phyloP scores from a whole-genome alignment of 164 flowering plant species.

The Liquidambar formosana region DNA sequence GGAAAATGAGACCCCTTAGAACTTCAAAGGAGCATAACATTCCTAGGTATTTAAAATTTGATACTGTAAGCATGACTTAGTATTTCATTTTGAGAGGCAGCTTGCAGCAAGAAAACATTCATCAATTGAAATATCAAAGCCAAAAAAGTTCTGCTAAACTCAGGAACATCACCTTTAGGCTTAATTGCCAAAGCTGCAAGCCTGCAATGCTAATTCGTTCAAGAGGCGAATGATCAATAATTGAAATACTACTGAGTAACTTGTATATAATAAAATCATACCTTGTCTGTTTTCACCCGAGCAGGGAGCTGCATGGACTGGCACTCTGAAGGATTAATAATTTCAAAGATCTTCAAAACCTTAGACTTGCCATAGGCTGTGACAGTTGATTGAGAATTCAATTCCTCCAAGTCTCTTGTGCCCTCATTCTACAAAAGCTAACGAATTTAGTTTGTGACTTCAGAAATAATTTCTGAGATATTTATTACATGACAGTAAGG shows the following conservation, averaged over 20 bases:
- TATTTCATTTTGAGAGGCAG: not conserved
- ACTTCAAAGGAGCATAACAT: not conserved
- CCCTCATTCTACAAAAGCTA: constrained; percentile 24
- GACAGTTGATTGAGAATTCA: constrained; percentile 17
- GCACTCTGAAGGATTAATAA: constrained; percentile 28
- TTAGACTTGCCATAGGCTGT: constrained; percentile 21
- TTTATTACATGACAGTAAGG: not conserved
- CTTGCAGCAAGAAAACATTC: not conserved
- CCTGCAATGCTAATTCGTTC: not conserved
- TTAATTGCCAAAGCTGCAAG: not conserved
- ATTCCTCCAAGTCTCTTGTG: constrained; percentile 18
- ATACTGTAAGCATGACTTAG: not conserved
- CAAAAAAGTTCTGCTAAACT: not conserved
- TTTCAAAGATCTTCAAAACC: constrained; percentile 26
- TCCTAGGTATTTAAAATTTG: not conserved
- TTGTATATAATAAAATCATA: constrained; percentile 5
- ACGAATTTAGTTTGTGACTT: not conserved
- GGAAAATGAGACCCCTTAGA: not conserved
- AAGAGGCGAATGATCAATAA: not conserved
- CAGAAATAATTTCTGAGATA: not conserved
- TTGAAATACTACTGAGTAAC: not conserved
- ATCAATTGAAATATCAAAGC: not conserved
- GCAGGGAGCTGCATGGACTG: constrained; percentile 31
- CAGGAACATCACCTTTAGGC: not conserved
- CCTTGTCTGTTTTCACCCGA: constrained; percentile 18